A percentile compares a stretch with the other conserved stretches of the same genome.
These are phyloP conservation scores for Phoenix dactylifera DNA, from an alignment of 176 grass and related monocot species.

Conservation along the genomic window DNA sequence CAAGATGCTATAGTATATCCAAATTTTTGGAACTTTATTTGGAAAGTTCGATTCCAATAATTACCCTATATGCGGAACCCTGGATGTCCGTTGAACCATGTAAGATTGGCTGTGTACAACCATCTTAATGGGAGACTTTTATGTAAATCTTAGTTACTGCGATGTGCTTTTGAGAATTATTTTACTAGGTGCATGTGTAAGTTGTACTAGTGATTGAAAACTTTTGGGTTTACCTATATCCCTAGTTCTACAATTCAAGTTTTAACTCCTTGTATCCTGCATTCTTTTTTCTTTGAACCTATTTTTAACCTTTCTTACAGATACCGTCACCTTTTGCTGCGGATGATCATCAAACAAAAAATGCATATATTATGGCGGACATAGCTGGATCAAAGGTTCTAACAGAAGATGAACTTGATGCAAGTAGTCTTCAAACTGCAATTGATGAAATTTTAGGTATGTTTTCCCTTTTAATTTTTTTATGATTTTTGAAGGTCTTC, in stretches of 20 bases:
- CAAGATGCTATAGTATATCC: too few species aligned
- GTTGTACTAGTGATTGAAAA: too few species aligned
- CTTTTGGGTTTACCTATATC: too few species aligned
- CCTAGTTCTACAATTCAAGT: slow-evolving; percentile 6
- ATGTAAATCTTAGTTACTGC: too few species aligned
- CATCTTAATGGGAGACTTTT: too few species aligned
- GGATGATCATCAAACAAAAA: slow-evolving; percentile 88
- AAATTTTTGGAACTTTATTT: too few species aligned
- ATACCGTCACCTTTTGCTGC: slow-evolving; percentile 52
- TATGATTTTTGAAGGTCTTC: neutral
- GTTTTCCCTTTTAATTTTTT: neutral
- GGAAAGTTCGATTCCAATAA: too few species aligned
- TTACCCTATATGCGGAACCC: too few species aligned
- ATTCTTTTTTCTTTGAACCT: neutral
- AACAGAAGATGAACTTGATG: slow-evolving; percentile 87
- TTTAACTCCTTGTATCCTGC: neutral
- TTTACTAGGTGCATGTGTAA: too few species aligned
- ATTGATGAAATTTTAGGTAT: slow-evolving; percentile 85
- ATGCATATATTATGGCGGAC: slow-evolving; percentile 95
- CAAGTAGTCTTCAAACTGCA: slow-evolving; percentile 57
- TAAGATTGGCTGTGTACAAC: too few species aligned
- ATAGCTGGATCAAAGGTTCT: slow-evolving; percentile 80
- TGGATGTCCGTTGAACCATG: too few species aligned
- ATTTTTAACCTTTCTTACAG: slow-evolving; percentile 31
- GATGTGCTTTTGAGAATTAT: too few species aligned